Percentiles rank a stretch among this genome's conserved stretches.
phyloP scores from a whole-genome alignment of 2,329 filamentous ascomycete genomes.

The Botryosphaeria agaves region DNA sequence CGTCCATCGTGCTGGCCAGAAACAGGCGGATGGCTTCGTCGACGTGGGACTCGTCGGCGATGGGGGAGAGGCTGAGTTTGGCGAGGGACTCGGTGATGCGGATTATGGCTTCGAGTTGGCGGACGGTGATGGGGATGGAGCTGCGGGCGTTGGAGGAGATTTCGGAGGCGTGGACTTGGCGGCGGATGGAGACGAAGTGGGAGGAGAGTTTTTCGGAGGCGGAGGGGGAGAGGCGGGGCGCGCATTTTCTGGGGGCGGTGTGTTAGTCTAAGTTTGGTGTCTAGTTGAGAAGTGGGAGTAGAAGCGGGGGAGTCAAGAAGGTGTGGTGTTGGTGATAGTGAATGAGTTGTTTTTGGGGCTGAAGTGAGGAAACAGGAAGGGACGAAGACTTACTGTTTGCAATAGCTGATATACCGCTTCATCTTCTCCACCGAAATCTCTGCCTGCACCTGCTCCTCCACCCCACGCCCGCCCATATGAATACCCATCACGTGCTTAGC shows the following conservation, averaged over 20 bases:
- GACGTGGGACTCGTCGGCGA: constrained; percentile 82
- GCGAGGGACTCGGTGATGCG: constrained; percentile 93
- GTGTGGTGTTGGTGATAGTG: too few relatives aligned
- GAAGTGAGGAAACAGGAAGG: constrained; percentile 2
- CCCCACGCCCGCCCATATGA: constrained; percentile 76
- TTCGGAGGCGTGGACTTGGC: constrained; percentile 84
- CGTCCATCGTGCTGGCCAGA: constrained; percentile 94
- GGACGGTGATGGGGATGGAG: constrained; percentile 92
- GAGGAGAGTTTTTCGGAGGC: constrained; percentile 92
- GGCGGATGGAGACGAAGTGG: constrained; percentile 90
- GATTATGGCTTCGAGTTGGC: constrained; percentile 91
- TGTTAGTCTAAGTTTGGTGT: constrained; percentile 14
- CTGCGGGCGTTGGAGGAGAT: constrained; percentile 78
- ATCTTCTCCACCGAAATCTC: constrained; percentile 94
- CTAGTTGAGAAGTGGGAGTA: background rate
- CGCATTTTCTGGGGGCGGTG: constrained; percentile 50
- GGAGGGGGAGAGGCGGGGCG: constrained; percentile 74
- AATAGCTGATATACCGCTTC: constrained; percentile 94
- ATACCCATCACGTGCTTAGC: constrained; percentile 95
- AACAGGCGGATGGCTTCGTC: constrained; percentile 96
- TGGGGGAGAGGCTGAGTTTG: constrained; percentile 65
- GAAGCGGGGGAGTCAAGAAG: background rate
- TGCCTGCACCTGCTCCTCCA: constrained; percentile 67
- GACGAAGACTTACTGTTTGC: constrained; percentile 59
- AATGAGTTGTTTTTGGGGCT: too few relatives aligned